phyloP scores from a whole-genome alignment of 306 rosid species.

The Acacia melanoxylon region DNA sequence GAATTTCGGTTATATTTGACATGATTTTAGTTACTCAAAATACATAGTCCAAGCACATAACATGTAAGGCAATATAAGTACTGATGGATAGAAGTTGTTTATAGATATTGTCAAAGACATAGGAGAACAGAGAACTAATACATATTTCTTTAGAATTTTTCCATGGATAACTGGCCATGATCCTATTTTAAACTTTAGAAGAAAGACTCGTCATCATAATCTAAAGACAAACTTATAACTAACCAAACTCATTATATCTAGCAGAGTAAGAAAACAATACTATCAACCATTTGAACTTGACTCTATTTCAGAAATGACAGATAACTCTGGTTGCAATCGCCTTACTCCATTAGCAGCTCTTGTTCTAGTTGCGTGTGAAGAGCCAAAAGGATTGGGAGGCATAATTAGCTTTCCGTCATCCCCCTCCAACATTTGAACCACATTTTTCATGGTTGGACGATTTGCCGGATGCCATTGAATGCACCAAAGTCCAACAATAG shows the following conservation, averaged over 20 bases:
- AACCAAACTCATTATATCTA: neutral
- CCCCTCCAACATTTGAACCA: neutral
- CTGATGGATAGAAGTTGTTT: too few relatives aligned
- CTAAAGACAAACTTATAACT: neutral
- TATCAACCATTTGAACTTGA: neutral
- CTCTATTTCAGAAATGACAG: slow-evolving; percentile 29
- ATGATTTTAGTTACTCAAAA: too few relatives aligned
- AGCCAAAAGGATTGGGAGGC: slow-evolving; percentile 42
- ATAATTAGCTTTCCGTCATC: neutral
- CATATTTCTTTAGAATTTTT: neutral
- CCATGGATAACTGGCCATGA: neutral
- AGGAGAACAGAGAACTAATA: too few relatives aligned
- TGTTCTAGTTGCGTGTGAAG: slow-evolving; percentile 1
- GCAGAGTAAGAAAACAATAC: neutral
- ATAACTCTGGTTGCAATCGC: neutral
- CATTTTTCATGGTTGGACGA: neutral
- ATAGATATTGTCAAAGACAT: too few relatives aligned
- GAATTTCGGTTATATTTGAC: neutral
- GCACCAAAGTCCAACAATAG: neutral
- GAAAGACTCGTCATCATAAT: neutral
- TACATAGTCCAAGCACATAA: too few relatives aligned
- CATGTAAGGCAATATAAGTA: too few relatives aligned
- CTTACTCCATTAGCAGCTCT: neutral
- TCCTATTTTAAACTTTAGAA: neutral
- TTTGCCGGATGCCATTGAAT: neutral